These are phyloP conservation scores for Talaromyces proteolyticus DNA, from an alignment of 495 filamentous ascomycete species.

Conservation along the genomic window DNA sequence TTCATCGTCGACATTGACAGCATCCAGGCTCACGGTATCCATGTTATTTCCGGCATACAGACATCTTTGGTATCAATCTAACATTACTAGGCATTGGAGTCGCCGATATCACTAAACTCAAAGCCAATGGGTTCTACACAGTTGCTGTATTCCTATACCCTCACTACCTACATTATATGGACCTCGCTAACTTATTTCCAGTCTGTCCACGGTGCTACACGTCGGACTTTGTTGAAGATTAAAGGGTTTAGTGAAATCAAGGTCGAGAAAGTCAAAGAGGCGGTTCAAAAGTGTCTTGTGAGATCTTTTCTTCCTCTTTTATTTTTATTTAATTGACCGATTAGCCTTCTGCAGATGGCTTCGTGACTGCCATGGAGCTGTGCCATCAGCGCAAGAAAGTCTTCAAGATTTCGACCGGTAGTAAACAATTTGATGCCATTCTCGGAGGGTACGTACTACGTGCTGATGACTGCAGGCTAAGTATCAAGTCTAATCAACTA, in stretches of 20 bases:
- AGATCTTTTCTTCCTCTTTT: slow-evolving; percentile 1
- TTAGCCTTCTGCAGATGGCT: slow-evolving; percentile 61
- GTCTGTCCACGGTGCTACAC: slow-evolving; percentile 62
- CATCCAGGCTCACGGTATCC: slow-evolving; percentile 64
- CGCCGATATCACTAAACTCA: slow-evolving; percentile 70
- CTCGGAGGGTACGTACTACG: slow-evolving; percentile 50
- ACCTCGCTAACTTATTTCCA: slow-evolving; percentile 13
- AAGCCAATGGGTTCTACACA: slow-evolving; percentile 64
- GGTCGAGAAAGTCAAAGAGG: slow-evolving; percentile 78
- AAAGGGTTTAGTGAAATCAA: slow-evolving; percentile 79
- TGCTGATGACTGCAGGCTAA: background rate
- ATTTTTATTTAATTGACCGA: background rate
- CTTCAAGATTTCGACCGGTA: slow-evolving; percentile 65
- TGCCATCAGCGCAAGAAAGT: slow-evolving; percentile 62
- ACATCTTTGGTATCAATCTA: slow-evolving; percentile 1
- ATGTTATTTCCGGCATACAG: background rate
- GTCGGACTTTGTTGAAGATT: slow-evolving; percentile 63
- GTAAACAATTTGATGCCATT: slow-evolving; percentile 70
- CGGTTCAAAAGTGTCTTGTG: slow-evolving; percentile 65
- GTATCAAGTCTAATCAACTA: background rate
- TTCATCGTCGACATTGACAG: slow-evolving; percentile 72
- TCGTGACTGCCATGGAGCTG: slow-evolving; percentile 71
- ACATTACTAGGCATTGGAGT: slow-evolving; percentile 56
- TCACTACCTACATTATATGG: background rate
- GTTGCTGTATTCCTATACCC: slow-evolving; percentile 57